Base-by-base conservation (phyloP, 495 filamentous ascomycete genomes). In the Penicillium paxilli region DNA sequence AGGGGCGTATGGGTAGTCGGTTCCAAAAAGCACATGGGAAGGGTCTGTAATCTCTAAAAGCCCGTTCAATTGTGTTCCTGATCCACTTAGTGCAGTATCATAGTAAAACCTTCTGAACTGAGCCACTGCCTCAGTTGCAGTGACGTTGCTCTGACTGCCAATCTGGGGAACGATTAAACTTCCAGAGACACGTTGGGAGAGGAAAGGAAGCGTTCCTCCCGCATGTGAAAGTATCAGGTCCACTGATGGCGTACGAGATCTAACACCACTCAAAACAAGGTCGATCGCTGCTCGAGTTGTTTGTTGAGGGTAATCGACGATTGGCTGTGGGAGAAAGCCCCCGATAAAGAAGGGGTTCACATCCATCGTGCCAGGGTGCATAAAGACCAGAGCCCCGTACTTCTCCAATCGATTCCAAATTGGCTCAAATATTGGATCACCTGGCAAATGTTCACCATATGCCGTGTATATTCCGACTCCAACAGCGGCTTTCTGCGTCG, bases 241-340 rank as follows among this genome's bases (percentile, higher is more conserved):
- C 52, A 64, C 63, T 24, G 70, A 60, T 5, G 63, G 66, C 35
- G 49, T 62, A 20, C 54, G 54, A 2, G 40, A 45, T 3, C 69
- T 32, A 7, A 53, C 64, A 3, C 63, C 54, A 2, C 47, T 60
- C 17, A 63, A 40, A 21, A 80, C 69, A 16, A 79, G 55, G 59
- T 80, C 69, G 7, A 72, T 47, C 2, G 79, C 79, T 6, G 77
- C 57, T 0, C 74, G 71, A 0, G 64, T 68, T 10, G 74, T 80
- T 52, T 81, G 77, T 30, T 78, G 76, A 5, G 78, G 71, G 57
- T 69, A 80, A 47, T 80, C 76, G 44, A 82, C 55, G 5, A 74
- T 40, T 12, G 78, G 75, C 60, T 69, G 65, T 4, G 71, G 66
- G 0, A 81, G 49, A 11, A 44, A 47, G 1, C 58, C 28, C 38